These are phyloP conservation scores for Chalciporus sphaerocephalus DNA, from an alignment of 768 basidiomycete genomes.

Conservation along the genomic window DNA sequence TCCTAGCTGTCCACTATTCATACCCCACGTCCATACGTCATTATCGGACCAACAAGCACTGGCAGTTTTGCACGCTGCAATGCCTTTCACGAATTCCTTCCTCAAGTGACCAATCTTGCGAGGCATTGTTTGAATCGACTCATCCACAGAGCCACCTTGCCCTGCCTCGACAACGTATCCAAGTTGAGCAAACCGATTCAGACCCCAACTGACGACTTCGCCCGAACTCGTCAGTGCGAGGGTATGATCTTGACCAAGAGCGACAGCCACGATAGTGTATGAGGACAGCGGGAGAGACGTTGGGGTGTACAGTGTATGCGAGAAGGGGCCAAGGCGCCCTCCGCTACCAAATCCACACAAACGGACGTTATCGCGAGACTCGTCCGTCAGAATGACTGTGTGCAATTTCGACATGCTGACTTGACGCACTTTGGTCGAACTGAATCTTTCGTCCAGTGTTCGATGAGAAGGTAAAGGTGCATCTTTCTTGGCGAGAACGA, in stretches of 20 bases:
- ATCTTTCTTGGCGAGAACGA: constrained; percentile 40
- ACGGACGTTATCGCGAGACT: constrained; percentile 67
- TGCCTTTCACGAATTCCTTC: constrained; percentile 73
- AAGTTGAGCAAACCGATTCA: constrained; percentile 84
- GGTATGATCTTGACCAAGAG: constrained; percentile 93
- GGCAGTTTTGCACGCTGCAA: constrained; percentile 82
- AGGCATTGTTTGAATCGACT: constrained; percentile 72
- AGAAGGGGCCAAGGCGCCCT: constrained; percentile 71
- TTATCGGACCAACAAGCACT: constrained; percentile 83
- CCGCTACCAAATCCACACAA: constrained; percentile 88
- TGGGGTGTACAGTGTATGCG: constrained; percentile 76
- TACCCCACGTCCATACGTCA: constrained; percentile 86
- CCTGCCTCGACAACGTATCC: constrained; percentile 75
- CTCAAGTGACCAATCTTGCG: constrained; percentile 73
- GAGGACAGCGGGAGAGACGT: constrained; percentile 55
- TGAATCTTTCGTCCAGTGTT: constrained; percentile 47
- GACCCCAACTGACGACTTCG: constrained; percentile 86
- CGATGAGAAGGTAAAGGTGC: constrained; percentile 12
- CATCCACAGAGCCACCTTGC: constrained; percentile 48
- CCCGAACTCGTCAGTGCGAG: constrained; percentile 77
- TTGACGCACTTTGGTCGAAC: constrained; percentile 56
- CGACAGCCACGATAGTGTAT: constrained; percentile 59
- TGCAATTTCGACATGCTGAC: constrained; percentile 86
- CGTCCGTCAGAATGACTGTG: constrained; percentile 76
- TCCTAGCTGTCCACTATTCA: constrained; percentile 87